These are phyloP conservation scores for Gonapodya prolifera DNA, from an alignment of 192 early-diverging fungal species.

Conservation along the genomic window DNA sequence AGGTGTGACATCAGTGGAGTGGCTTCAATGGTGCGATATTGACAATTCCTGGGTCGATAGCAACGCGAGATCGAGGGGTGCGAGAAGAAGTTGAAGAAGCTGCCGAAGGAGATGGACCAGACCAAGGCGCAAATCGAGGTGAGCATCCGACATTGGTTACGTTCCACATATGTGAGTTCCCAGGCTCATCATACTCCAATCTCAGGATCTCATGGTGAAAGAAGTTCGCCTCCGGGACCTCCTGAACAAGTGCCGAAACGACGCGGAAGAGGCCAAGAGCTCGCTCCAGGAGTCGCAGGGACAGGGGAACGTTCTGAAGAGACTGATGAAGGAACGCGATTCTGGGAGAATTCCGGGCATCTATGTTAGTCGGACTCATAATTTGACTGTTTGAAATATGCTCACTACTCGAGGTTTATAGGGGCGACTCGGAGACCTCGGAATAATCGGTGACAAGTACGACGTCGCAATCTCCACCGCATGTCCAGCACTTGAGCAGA, in stretches of 20 bases:
- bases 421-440: constrained; percentile 90
- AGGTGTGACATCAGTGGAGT: neutral
- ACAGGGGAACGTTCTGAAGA: constrained; percentile 52
- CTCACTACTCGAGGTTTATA: constrained; percentile 6
- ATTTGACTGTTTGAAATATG: neutral
- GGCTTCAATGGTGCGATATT: neutral
- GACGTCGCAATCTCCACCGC: constrained; percentile 93
- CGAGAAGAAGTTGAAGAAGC: constrained; percentile 8
- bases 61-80: neutral
- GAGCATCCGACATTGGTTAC: neutral
- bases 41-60: neutral
- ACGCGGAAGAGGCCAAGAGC: constrained; percentile 55
- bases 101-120: neutral
- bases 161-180: neutral
- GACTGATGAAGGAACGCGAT: constrained; percentile 25
- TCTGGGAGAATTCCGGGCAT: constrained; percentile 23
- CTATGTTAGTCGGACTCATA: constrained; percentile 13
- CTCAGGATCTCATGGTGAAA: constrained; percentile 22
- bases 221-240: constrained; percentile 24
- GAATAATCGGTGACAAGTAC: constrained; percentile 83
- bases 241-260: constrained; percentile 33
- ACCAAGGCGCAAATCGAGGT: neutral
- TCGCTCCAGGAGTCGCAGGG: constrained; percentile 49
- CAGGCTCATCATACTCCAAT: neutral
- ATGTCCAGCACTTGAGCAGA: constrained; percentile 66